These are phyloP conservation scores for Aquilaria agallochum DNA, from an alignment of 441 rosid genomes.

Conservation along the genomic window DNA sequence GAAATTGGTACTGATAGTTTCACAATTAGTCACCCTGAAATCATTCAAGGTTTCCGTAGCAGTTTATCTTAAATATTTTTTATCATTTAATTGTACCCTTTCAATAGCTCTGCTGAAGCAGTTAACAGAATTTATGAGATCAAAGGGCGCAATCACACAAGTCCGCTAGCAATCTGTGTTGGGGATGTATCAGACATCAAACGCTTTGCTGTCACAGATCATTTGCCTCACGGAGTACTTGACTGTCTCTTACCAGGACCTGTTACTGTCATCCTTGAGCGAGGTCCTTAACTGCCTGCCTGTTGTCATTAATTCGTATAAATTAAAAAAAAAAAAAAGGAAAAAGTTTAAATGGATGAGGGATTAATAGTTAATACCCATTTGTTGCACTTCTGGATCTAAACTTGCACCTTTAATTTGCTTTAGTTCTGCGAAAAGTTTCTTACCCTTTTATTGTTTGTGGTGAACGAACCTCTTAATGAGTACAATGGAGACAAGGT, in stretches of 20 bases:
- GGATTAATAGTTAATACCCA: too few species aligned
- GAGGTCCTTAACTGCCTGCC: constrained; percentile 45
- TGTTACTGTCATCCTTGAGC: constrained; percentile 67
- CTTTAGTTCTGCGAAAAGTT: too few species aligned
- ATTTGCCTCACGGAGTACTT: constrained; percentile 78
- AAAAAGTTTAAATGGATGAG: neutral
- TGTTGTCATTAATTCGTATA: neutral
- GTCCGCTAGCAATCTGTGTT: constrained; percentile 86
- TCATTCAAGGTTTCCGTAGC: neutral
- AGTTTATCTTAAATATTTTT: neutral
- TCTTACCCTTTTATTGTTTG: too few species aligned
- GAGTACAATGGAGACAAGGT: too few species aligned
- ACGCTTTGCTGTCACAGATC: constrained; percentile 62
- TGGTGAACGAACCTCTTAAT: too few species aligned
- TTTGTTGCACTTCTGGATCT: neutral
- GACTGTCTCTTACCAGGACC: constrained; percentile 85
- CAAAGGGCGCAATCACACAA: constrained; percentile 82
- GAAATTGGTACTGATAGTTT: too few species aligned
- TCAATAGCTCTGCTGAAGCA: constrained; percentile 18
- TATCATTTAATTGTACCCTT: too few species aligned
- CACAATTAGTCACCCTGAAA: neutral
- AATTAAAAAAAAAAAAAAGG: too few species aligned
- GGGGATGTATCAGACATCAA: constrained; percentile 78
- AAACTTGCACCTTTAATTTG: neutral
- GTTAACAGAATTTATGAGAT: constrained; percentile 81